phyloP scores from a whole-genome alignment of 768 basidiomycete species.

The Collybia nuda region DNA sequence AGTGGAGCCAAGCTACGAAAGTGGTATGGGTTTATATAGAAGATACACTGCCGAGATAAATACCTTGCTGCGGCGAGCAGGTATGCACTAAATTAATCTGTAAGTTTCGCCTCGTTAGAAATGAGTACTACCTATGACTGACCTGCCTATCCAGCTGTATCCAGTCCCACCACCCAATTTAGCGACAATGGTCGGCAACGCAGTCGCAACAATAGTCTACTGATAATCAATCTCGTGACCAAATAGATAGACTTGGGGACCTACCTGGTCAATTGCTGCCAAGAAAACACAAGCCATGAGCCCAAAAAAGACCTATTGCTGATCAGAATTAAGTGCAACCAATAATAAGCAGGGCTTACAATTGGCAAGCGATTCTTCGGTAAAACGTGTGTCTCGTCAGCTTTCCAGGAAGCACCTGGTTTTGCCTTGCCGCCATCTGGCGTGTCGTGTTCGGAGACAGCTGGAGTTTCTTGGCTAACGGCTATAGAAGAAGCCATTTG shows the following conservation, averaged over 20 bases:
- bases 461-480: slow-evolving; percentile 11
- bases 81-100: slow-evolving; percentile 55
- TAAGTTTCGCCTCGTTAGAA: not conserved
- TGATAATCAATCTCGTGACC: not conserved
- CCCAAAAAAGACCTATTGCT: slow-evolving; percentile 42
- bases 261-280: slow-evolving; percentile 63
- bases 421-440: slow-evolving; percentile 20
- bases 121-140: slow-evolving; percentile 9
- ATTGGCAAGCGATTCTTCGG: slow-evolving; percentile 51
- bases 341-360: slow-evolving; percentile 25
- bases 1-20: slow-evolving; percentile 57
- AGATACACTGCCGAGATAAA: slow-evolving; percentile 1
- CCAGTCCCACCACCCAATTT: slow-evolving; percentile 59
- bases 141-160: slow-evolving; percentile 79
- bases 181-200: slow-evolving; percentile 73
- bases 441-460: slow-evolving; percentile 9
- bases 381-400: slow-evolving; percentile 52
- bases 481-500: not conserved
- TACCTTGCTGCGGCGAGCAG: slow-evolving; percentile 62
- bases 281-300: slow-evolving; percentile 46
- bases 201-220: slow-evolving; percentile 72
- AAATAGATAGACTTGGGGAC: not conserved
- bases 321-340: not conserved
- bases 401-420: slow-evolving; percentile 56
- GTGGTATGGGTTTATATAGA: too few relatives aligned